Evolutionary conservation across 2,329 filamentous ascomycete species (phyloP).

Genomic region (Fonsecaea monophora): DNA sequence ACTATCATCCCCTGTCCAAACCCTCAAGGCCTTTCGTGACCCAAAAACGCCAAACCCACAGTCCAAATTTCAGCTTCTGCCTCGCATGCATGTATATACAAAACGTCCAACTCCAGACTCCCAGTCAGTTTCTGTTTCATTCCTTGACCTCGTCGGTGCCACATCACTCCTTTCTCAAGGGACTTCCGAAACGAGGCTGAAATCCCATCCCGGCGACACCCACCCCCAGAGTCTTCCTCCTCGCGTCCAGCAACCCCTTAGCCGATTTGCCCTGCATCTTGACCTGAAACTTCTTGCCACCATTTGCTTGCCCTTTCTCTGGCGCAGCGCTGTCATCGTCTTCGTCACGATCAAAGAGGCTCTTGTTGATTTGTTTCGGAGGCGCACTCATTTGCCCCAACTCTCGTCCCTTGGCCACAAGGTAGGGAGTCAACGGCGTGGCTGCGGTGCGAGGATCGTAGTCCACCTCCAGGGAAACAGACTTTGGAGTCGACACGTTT

Average conservation of each 20-base stretch:
- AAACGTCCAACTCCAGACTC: background rate
- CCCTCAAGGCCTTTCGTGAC: background rate
- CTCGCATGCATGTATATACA: too few species aligned
- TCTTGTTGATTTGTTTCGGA: constrained; percentile 57
- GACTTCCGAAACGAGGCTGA: constrained; percentile 76
- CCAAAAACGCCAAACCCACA: background rate
- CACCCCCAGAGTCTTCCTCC: constrained; percentile 67
- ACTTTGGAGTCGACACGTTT: constrained; percentile 17
- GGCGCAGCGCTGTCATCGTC: constrained; percentile 34
- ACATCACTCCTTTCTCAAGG: constrained; percentile 54
- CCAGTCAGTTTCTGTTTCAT: background rate
- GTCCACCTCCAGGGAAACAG: constrained; percentile 26
- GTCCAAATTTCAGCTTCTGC: too few species aligned
- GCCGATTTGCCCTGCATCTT: constrained; percentile 46
- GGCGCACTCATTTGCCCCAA: constrained; percentile 62
- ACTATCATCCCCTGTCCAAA: background rate
- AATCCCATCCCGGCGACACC: constrained; percentile 63
- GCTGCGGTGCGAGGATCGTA: constrained; percentile 40
- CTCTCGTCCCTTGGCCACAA: constrained; percentile 50
- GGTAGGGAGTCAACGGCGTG: constrained; percentile 49
- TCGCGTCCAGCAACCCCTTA: constrained; percentile 71
- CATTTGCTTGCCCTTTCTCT: constrained; percentile 19
- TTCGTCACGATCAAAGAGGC: constrained; percentile 51
- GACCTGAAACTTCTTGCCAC: constrained; percentile 31
- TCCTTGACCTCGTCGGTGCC: background rate